Evolutionary conservation across 371 early-diverging fungal genomes (phyloP).

Genomic region (Rhizomucor miehei): DNA sequence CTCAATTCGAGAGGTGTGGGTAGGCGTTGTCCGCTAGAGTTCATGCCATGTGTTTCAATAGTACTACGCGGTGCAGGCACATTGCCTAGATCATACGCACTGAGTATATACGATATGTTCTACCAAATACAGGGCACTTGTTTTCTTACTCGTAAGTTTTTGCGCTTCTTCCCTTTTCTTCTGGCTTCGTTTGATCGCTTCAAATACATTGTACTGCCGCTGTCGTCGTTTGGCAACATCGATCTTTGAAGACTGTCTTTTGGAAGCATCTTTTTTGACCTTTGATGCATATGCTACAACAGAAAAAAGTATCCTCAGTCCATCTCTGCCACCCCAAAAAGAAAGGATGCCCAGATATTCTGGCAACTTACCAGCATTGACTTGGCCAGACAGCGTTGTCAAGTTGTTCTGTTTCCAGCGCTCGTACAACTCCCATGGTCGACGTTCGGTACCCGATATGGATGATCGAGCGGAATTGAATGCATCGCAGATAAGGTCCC

Average conservation of each 20-base stretch:
- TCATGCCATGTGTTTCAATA: constrained; percentile 47
- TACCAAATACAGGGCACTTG: no score
- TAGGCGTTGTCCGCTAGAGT: constrained; percentile 46
- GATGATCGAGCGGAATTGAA: constrained; percentile 53
- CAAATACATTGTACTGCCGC: constrained; percentile 41
- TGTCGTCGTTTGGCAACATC: constrained; percentile 39
- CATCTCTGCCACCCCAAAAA: not conserved
- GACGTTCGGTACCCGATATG: constrained; percentile 49
- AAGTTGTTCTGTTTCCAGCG: constrained; percentile 47
- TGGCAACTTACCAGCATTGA: constrained; percentile 32
- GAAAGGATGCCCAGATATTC: not conserved
- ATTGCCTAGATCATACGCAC: constrained; percentile 2
- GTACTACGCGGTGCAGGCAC: constrained; percentile 42
- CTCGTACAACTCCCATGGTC: constrained; percentile 65
- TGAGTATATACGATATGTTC: not conserved
- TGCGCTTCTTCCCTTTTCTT: constrained; percentile 42
- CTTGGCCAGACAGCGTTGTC: constrained; percentile 42
- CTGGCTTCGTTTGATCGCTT: constrained; percentile 49
- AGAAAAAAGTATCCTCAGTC: no score
- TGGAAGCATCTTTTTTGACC: constrained; percentile 27
- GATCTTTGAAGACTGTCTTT: constrained; percentile 20
- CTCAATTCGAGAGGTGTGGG: constrained; percentile 74
- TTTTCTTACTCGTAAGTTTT: constrained; percentile 13
- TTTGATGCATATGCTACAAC: constrained; percentile 16
- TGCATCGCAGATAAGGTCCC: constrained; percentile 64